Evolutionary conservation across 805 yeast genomes (phyloP), one percentile per base, ranked within the genome.

Genomic region (Saccharomyces mikatae): DNA sequence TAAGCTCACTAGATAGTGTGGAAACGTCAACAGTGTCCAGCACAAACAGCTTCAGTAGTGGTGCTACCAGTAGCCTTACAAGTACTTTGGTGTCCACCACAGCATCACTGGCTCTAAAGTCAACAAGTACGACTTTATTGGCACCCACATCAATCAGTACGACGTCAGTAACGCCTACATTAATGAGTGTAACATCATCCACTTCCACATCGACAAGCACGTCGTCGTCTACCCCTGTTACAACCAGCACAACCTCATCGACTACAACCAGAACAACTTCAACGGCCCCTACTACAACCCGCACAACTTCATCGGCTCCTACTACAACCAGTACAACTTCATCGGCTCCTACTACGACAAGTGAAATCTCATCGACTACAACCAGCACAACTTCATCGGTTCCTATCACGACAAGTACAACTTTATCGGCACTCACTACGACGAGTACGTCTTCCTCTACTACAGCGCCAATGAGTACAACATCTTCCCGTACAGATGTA

Each of bases 121-220:
- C 52, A 2, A 30, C 52, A 6, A 21, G 44, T 22, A 17, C 56
- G n/a, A 22, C 47, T 22, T 26, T 46, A 10, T 27, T 50, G 26
- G 48, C 47, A 41, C 36, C 52, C 13, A 21, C 48, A n/a, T 2
- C 54, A 36, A 24, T 47, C 9, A 29, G 36, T 9, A 50, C 55
- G 24, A 49, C 27, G 10, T 26, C 56, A 11, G 41, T 31, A n/a
- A 26, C 52, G 26, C 32, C 22, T n/a, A 44, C 50, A 14, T 10
- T 52, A 5, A 24, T 54, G 9, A 47, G 50, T 9, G 27, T 51
- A 14, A n/a, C 51, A 1, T 29, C 57, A 2, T 52, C 56, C 28
- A 21, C 58, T 3, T 17, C 59, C n/a, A n/a, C 51, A 1, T 11
- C 55, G 17, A 41, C 56, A 28, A 49, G 51, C 11, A 30, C 60